These are phyloP conservation scores for Fusarium hostae DNA, from an alignment of 2,329 filamentous ascomycete genomes.

Conservation along the genomic window DNA sequence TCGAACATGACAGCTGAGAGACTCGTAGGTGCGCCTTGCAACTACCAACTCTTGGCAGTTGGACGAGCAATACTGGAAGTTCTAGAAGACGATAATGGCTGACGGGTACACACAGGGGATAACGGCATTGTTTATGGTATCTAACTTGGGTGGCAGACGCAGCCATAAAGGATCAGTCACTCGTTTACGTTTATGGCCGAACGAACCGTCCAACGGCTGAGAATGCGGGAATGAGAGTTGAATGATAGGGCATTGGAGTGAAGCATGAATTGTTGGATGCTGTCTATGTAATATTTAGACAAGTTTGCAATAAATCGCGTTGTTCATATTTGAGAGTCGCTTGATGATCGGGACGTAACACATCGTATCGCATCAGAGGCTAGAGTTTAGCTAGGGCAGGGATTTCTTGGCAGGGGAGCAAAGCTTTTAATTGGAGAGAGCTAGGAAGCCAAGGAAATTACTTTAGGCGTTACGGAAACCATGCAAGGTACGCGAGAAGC, in stretches of 20 bases:
- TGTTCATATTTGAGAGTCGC: not conserved
- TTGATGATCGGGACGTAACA: not conserved
- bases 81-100: not conserved
- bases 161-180: not conserved
- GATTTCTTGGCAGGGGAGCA: slow-evolving; percentile 40
- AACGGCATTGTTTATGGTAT: slow-evolving; percentile 1
- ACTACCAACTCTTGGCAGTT: not conserved
- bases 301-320: not conserved
- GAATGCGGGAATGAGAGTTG: not conserved
- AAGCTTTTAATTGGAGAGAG: slow-evolving; percentile 17
- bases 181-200: not conserved
- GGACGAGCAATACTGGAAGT: not conserved
- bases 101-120: slow-evolving; percentile 7
- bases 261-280: not conserved
- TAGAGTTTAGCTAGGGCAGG: not conserved
- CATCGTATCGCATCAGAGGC: not conserved
- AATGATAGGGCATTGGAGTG: not conserved
- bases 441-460: slow-evolving; percentile 18
- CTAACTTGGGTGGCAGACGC: slow-evolving; percentile 1
- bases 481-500: slow-evolving; percentile 27
- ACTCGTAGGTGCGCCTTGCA: not conserved
- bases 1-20: slow-evolving; percentile 18
- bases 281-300: not conserved
- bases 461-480: not conserved
- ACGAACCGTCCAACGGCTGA: slow-evolving; percentile 1